Percentiles rank a stretch among this genome's conserved stretches.
phyloP scores from a whole-genome alignment of 1,139 yeast species.

The Taphrina flavorubra region DNA sequence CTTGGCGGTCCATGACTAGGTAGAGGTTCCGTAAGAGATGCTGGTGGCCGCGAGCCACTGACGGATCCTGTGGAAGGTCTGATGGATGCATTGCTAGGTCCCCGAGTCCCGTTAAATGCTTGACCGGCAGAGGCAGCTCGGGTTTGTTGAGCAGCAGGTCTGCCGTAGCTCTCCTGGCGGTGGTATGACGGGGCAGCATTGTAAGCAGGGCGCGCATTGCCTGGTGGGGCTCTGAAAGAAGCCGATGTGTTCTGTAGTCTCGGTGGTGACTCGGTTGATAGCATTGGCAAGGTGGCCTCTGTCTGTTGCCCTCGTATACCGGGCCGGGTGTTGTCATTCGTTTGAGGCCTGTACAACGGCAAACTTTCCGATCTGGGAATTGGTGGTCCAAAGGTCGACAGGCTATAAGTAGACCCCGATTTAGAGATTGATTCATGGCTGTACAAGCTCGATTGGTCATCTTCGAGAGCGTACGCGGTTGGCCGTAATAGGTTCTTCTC shows the following conservation, averaged over 20 bases:
- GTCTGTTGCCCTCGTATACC: neutral
- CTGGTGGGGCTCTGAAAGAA: slow-evolving; percentile 1
- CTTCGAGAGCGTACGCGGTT: slow-evolving; percentile 1
- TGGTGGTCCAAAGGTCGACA: slow-evolving; percentile 25
- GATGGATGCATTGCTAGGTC: neutral
- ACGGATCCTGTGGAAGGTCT: slow-evolving; percentile 8
- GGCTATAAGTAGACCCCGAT: slow-evolving; percentile 16
- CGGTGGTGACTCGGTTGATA: slow-evolving; percentile 19
- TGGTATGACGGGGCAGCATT: slow-evolving; percentile 32
- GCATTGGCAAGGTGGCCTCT: slow-evolving; percentile 13
- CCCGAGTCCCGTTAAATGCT: neutral
- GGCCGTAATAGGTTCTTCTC: slow-evolving; percentile 5
- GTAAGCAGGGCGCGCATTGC: slow-evolving; percentile 6
- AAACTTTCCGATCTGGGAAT: slow-evolving; percentile 22
- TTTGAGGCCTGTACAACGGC: slow-evolving; percentile 29
- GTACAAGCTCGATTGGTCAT: slow-evolving; percentile 22
- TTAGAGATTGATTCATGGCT: slow-evolving; percentile 21
- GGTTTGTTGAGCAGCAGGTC: neutral
- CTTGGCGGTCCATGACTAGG: slow-evolving; percentile 4
- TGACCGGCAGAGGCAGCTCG: slow-evolving; percentile 17
- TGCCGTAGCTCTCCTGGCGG: slow-evolving; percentile 31
- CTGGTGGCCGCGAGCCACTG: neutral
- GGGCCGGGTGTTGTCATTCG: neutral
- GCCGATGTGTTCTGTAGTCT: slow-evolving; percentile 6
- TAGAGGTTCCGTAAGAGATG: neutral